Evolutionary conservation across 73 alveolate genomes (phyloP).

Genomic region (Uronychia setigera): DNA sequence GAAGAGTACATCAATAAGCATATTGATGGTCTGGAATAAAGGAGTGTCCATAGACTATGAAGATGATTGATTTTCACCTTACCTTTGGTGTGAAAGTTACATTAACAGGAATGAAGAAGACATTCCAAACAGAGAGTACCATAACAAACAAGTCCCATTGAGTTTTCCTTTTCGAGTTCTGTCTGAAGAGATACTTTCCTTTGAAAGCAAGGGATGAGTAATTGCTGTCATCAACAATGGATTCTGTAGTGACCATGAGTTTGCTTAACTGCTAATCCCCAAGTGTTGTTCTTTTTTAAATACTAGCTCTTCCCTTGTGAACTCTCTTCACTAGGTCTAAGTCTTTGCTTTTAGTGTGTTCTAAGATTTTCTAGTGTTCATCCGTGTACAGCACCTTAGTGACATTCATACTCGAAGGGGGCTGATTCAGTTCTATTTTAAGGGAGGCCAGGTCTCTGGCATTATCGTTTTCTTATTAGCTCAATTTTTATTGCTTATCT

Average conservation of each 20-base stretch:
- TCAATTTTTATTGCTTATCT: no score
- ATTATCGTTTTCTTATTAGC: no score
- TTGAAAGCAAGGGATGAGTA: no score
- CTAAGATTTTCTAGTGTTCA: not conserved
- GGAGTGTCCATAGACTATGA: conserved; percentile 13
- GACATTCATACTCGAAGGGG: no score
- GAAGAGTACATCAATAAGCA: conserved; percentile 56
- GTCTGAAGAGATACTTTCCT: not conserved
- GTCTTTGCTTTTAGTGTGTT: not conserved
- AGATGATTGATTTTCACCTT: no score
- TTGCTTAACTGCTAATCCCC: no score
- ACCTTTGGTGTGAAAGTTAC: conserved; percentile 48
- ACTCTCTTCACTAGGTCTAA: not conserved
- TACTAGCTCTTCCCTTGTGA: not conserved
- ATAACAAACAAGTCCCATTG: conserved; percentile 78
- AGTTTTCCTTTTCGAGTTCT: conserved; percentile 31
- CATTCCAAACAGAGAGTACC: conserved; percentile 46
- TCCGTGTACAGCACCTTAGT: not conserved
- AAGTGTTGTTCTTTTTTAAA: no score
- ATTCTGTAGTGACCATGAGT: no score
- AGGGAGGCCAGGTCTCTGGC: no score
- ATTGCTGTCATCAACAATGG: no score
- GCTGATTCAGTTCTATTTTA: no score
- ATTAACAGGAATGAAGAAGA: conserved; percentile 46
- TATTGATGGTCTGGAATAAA: conserved; percentile 19